These are phyloP conservation scores for Chalaropsis ovoidea DNA, from an alignment of 2,329 filamentous ascomycete genomes.

Conservation along the genomic window DNA sequence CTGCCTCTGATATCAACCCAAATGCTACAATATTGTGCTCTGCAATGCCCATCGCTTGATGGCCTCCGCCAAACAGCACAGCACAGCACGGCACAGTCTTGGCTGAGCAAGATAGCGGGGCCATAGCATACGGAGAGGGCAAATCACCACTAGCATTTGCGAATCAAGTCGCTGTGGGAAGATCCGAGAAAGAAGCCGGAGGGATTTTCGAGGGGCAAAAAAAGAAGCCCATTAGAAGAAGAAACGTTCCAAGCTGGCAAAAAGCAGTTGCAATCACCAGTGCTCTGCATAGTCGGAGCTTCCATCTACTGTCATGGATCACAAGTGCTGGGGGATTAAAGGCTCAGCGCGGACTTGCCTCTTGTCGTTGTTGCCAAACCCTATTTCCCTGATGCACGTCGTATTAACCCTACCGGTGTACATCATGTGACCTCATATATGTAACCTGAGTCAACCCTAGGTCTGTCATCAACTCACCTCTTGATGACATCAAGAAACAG, in stretches of 20 bases:
- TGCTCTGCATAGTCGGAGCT: too few relatives aligned
- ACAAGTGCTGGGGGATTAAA: too few relatives aligned
- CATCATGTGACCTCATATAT: too few relatives aligned
- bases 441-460: too few relatives aligned
- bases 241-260: neutral
- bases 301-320: too few relatives aligned
- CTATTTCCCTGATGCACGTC: too few relatives aligned
- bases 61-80: neutral
- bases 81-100: neutral
- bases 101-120: slow-evolving; percentile 5
- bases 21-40: neutral
- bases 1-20: neutral
- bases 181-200: slow-evolving; percentile 20
- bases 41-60: neutral
- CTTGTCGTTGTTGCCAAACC: too few relatives aligned
- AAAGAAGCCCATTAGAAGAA: neutral
- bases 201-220: slow-evolving; percentile 8
- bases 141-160: neutral
- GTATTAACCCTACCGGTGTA: too few relatives aligned
- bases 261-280: neutral
- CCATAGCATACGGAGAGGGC: neutral
- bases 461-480: too few relatives aligned
- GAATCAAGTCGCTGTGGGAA: slow-evolving; percentile 1
- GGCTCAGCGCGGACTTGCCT: too few relatives aligned
- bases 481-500: too few relatives aligned